Conservation (phyloP, 2,329 filamentous ascomycete genomes). For the Stachybotrys chartarum region DNA sequence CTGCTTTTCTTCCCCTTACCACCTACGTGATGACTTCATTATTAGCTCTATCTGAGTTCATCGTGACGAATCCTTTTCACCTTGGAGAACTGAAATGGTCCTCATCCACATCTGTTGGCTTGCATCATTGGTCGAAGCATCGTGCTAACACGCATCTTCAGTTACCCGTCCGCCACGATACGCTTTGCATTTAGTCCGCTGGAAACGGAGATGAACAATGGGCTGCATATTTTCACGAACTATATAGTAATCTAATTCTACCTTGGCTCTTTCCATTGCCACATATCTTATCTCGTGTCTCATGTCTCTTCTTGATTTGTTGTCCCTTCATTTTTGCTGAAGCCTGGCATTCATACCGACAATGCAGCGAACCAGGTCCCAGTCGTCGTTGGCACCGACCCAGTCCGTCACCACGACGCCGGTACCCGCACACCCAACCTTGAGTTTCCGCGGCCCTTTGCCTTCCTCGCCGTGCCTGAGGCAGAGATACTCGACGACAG, state of each 20-base stretch:
- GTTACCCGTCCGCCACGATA: not conserved
- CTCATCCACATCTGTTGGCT: not conserved
- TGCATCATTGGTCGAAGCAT: not conserved
- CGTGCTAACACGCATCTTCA: not conserved
- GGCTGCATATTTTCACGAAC: not conserved
- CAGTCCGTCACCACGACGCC: constrained; percentile 91
- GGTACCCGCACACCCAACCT: constrained; percentile 65
- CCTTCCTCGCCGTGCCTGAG: constrained; percentile 45
- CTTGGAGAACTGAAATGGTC: constrained; percentile 53
- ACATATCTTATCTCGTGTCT: not conserved
- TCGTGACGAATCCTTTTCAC: constrained; percentile 51
- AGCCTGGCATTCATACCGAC: constrained; percentile 82
- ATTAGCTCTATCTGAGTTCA: constrained; percentile 46
- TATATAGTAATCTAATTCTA: too few species aligned
- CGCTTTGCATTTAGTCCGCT: not conserved
- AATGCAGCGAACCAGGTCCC: constrained; percentile 82
- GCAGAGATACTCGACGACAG: constrained; percentile 57
- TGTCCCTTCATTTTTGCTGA: constrained; percentile 33
- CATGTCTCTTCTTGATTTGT: not conserved
- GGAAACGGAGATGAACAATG: not conserved
- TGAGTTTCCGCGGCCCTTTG: constrained; percentile 40
- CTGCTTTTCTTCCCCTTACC: constrained; percentile 1
- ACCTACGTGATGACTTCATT: constrained; percentile 43
- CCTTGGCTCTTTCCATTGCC: not conserved
- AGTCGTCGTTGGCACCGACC: constrained; percentile 81